phyloP scores from a whole-genome alignment of 2,329 filamentous ascomycete genomes.

The Escovopsis weberi region DNA sequence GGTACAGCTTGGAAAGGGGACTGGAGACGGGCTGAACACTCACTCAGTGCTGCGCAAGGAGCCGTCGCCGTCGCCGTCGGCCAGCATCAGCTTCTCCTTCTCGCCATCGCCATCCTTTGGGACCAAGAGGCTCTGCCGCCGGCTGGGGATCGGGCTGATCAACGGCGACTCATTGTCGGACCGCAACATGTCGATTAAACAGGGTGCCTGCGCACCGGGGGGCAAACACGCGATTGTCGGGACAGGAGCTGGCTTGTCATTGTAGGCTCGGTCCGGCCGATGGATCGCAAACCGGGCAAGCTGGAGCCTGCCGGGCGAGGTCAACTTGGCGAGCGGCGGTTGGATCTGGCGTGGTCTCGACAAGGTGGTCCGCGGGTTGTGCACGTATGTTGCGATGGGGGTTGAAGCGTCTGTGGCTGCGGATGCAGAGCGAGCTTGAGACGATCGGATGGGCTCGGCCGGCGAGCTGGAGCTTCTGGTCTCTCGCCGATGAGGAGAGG shows the following conservation, averaged over 20 bases:
- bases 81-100: constrained; percentile 21
- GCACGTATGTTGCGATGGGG: too few relatives aligned
- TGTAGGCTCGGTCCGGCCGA: constrained; percentile 12
- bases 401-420: too few relatives aligned
- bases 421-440: too few relatives aligned
- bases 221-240: constrained; percentile 5
- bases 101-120: constrained; percentile 15
- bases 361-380: too few relatives aligned
- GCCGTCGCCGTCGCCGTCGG: constrained; percentile 20
- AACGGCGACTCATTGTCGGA: constrained; percentile 31
- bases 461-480: too few relatives aligned
- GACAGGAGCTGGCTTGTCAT: constrained; percentile 15
- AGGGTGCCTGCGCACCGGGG: constrained; percentile 13
- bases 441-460: too few relatives aligned
- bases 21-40: constrained; percentile 4
- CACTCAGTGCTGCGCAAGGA: constrained; percentile 19
- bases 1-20: too few relatives aligned
- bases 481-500: too few relatives aligned
- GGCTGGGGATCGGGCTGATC: constrained; percentile 28
- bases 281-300: constrained; percentile 8
- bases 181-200: constrained; percentile 30
- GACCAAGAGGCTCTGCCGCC: constrained; percentile 26
- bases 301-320: constrained; percentile 29
- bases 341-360: constrained; percentile 31
- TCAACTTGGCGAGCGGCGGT: constrained; percentile 40